These are phyloP conservation scores for Penicillium italicum DNA, from an alignment of 2,329 filamentous ascomycete genomes.

Conservation along the genomic window DNA sequence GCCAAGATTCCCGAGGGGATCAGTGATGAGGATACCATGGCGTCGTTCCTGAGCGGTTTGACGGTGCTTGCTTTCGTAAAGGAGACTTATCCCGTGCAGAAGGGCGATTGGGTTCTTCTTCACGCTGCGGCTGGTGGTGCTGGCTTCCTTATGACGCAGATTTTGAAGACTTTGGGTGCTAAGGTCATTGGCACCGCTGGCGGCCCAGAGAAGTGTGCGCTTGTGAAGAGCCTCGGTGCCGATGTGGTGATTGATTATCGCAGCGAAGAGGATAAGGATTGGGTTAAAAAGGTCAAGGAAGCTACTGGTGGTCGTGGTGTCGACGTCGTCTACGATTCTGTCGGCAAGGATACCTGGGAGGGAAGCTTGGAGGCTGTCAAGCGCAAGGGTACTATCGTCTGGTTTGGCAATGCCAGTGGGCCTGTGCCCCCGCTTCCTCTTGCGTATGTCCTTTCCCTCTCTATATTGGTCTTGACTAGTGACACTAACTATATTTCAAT, in stretches of 20 bases:
- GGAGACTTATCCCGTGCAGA: slow-evolving; percentile 67
- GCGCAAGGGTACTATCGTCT: slow-evolving; percentile 71
- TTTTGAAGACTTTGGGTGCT: slow-evolving; percentile 69
- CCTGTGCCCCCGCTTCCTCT: slow-evolving; percentile 67
- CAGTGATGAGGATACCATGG: slow-evolving; percentile 60
- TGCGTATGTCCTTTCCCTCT: slow-evolving; percentile 47
- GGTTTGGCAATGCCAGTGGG: slow-evolving; percentile 79
- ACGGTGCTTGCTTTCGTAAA: slow-evolving; percentile 76
- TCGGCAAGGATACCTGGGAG: slow-evolving; percentile 83
- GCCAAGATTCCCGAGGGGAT: slow-evolving; percentile 63
- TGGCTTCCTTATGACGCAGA: slow-evolving; percentile 69
- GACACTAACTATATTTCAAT: slow-evolving; percentile 12
- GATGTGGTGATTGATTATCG: slow-evolving; percentile 74
- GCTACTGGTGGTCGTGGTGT: slow-evolving; percentile 71
- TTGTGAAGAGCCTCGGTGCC: slow-evolving; percentile 66
- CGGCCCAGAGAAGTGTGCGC: slow-evolving; percentile 65
- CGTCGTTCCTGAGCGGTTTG: slow-evolving; percentile 72
- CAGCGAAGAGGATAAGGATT: slow-evolving; percentile 75
- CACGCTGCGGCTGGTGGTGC: slow-evolving; percentile 85
- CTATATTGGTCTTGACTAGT: neutral
- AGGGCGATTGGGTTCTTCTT: slow-evolving; percentile 76
- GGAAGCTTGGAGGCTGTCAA: slow-evolving; percentile 69
- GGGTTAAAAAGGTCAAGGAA: slow-evolving; percentile 79
- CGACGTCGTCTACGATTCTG: slow-evolving; percentile 77
- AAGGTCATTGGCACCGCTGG: slow-evolving; percentile 76